These are phyloP conservation scores for Cercospora sesami DNA, from an alignment of 2,329 filamentous ascomycete genomes.

Conservation along the genomic window DNA sequence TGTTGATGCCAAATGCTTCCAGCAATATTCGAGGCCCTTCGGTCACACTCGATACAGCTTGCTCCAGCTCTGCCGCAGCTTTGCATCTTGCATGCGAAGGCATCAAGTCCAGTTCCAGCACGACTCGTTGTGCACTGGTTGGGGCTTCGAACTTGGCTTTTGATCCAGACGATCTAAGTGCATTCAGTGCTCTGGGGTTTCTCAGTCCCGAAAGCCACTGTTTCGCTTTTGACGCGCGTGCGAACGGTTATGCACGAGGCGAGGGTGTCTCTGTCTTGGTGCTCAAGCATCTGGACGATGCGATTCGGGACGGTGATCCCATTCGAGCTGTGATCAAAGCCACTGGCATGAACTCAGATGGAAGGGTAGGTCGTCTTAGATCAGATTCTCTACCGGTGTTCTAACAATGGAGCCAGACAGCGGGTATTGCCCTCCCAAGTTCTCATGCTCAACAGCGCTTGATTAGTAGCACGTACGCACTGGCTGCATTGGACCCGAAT, in stretches of 20 bases:
- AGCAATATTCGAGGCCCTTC: constrained; percentile 19
- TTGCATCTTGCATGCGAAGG: not conserved
- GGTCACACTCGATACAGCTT: constrained; percentile 23
- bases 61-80: constrained; percentile 11
- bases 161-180: constrained; percentile 22
- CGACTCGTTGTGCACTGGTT: constrained; percentile 27
- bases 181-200: constrained; percentile 19
- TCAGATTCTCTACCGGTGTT: no score
- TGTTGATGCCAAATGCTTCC: constrained; percentile 1
- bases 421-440: not conserved
- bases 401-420: constrained; percentile 20
- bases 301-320: constrained; percentile 20
- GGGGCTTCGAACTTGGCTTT: constrained; percentile 28
- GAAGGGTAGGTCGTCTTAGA: no score
- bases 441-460: constrained; percentile 1
- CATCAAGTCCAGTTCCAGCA: not conserved
- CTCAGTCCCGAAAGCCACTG: constrained; percentile 36
- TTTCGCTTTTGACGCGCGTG: constrained; percentile 39
- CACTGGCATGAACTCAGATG: constrained; percentile 43
- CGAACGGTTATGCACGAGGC: constrained; percentile 54
- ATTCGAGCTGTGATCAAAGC: constrained; percentile 41
- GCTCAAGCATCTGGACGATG: constrained; percentile 16
- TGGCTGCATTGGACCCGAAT: not conserved
- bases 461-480: constrained; percentile 6
- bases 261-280: constrained; percentile 45